Evolutionary conservation across 2,329 filamentous ascomycete genomes (phyloP).

Genomic region (Penicillium psychrosexuale): DNA sequence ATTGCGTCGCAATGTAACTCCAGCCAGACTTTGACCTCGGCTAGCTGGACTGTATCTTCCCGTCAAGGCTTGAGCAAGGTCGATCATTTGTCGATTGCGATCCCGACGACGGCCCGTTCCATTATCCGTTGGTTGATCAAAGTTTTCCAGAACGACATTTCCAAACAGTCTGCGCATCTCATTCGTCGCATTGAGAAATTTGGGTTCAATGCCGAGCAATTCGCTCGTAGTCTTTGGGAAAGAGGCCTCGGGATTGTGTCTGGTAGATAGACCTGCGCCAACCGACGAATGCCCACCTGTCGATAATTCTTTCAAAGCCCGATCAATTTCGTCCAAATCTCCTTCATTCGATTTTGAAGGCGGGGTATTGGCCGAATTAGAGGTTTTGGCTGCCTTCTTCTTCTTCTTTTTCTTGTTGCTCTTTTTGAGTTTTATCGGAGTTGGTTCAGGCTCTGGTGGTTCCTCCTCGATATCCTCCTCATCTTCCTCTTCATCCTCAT

Average conservation of each 20-base stretch:
- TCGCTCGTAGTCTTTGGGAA: conserved; percentile 46
- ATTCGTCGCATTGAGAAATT: conserved; percentile 78
- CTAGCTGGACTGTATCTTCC: conserved; percentile 54
- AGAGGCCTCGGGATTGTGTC: conserved; percentile 33
- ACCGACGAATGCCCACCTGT: conserved; percentile 35
- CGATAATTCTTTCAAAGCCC: conserved; percentile 58
- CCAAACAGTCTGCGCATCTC: conserved; percentile 83
- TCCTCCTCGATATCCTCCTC: conserved; percentile 29
- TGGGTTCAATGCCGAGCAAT: conserved; percentile 61
- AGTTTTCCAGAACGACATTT: conserved; percentile 58
- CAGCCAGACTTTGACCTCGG: conserved; percentile 62
- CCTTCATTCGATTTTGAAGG: conserved; percentile 23
- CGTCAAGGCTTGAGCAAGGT: conserved; percentile 55
- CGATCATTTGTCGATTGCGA: conserved; percentile 49
- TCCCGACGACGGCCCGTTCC: conserved; percentile 52
- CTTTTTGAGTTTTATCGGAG: conserved; percentile 36
- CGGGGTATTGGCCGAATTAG: conserved; percentile 21
- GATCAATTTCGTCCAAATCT: conserved; percentile 64
- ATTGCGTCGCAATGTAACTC: conserved; percentile 71
- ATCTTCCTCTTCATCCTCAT: conserved; percentile 41
- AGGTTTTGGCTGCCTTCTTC: conserved; percentile 43
- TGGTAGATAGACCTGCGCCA: conserved; percentile 25
- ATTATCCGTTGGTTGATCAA: conserved; percentile 50
- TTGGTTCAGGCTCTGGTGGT: conserved; percentile 20
- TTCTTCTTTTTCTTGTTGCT: conserved; percentile 61